Conservation (phyloP, 1,284 basidiomycete species). For the Moesziomyces antarcticus region DNA sequence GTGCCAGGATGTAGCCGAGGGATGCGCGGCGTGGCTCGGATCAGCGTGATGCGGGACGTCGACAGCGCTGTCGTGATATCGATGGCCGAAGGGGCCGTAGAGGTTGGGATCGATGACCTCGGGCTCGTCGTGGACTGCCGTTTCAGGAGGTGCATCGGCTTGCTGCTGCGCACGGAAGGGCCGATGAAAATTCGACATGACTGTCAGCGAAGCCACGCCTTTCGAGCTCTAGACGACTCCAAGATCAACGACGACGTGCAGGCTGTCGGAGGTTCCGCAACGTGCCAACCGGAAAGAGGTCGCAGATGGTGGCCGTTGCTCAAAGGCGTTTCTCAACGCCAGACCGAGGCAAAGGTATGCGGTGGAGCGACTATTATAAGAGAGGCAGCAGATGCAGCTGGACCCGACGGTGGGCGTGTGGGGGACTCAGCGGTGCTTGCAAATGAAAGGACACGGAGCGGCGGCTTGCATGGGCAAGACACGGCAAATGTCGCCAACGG, state of each 20-base stretch:
- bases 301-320: not conserved
- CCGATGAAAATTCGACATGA: constrained; percentile 27
- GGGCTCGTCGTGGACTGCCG: constrained; percentile 3
- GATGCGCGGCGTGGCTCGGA: not conserved
- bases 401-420: too few species aligned
- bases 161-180: constrained; percentile 13
- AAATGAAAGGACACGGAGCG: not conserved
- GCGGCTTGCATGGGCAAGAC: not conserved
- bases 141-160: not conserved
- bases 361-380: not conserved
- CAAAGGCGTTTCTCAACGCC: too few species aligned
- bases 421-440: too few species aligned
- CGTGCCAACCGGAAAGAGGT: not conserved
- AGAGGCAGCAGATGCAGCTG: not conserved
- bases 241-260: not conserved
- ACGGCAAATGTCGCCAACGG: not conserved
- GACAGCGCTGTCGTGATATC: constrained; percentile 10
- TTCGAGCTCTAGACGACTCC: not conserved
- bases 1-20: constrained; percentile 20
- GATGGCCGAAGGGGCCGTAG: constrained; percentile 42
- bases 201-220: not conserved
- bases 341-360: too few species aligned
- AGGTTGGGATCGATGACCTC: constrained; percentile 46
- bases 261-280: not conserved
- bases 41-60: constrained; percentile 3